Evolutionary conservation across 2,329 filamentous ascomycete species (phyloP).

Genomic region (Onygenales sp.): DNA sequence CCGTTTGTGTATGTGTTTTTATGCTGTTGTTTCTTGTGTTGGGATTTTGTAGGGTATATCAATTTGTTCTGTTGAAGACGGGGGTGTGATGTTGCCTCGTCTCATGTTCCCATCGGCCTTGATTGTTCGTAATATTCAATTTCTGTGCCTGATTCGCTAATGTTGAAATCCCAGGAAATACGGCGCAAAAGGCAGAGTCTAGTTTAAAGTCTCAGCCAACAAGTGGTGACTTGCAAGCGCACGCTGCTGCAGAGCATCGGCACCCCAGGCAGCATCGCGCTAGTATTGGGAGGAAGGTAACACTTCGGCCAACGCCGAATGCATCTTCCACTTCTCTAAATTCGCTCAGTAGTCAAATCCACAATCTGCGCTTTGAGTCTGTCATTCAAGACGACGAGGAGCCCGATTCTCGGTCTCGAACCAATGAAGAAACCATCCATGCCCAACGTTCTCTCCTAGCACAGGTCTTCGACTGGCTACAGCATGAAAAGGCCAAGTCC

Average conservation of each 20-base stretch:
- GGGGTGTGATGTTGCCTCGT: too few species aligned
- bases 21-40: too few species aligned
- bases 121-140: background rate
- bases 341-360: constrained; percentile 14
- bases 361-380: constrained; percentile 10
- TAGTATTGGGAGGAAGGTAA: constrained; percentile 15
- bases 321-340: constrained; percentile 13
- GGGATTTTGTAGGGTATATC: too few species aligned
- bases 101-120: too few species aligned
- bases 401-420: background rate
- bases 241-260: background rate
- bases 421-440: constrained; percentile 5
- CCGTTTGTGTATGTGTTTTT: too few species aligned
- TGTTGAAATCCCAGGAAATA: background rate
- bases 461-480: constrained; percentile 75
- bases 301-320: constrained; percentile 12
- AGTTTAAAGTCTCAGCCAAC: background rate
- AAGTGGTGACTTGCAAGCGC: background rate
- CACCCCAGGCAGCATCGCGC: constrained; percentile 12
- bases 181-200: background rate
- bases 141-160: background rate
- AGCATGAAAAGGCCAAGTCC: constrained; percentile 65
- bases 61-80: too few species aligned
- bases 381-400: constrained; percentile 4
- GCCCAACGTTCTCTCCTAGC: constrained; percentile 44